phyloP scores from a whole-genome alignment of 306 rosid species.

The Abrus pulchellus region DNA sequence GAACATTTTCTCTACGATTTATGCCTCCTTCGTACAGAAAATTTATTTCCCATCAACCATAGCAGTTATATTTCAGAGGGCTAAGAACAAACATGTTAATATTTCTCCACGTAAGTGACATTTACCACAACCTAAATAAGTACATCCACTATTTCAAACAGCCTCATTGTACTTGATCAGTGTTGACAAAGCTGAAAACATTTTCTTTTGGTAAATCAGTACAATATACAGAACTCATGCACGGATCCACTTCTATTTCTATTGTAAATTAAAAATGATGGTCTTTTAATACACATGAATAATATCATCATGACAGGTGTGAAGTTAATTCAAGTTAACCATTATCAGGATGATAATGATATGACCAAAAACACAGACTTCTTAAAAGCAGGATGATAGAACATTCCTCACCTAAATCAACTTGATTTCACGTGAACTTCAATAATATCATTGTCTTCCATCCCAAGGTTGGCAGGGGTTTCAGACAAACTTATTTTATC shows the following conservation, averaged over 20 bases:
- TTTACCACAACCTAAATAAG: constrained; percentile 28
- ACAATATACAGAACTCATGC: constrained; percentile 7
- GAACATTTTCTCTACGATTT: constrained; percentile 2
- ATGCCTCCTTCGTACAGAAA: constrained; percentile 4
- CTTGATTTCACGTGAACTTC: constrained; percentile 76
- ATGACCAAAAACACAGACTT: neutral
- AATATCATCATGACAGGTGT: neutral
- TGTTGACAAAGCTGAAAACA: constrained; percentile 16
- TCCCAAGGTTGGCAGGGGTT: constrained; percentile 77
- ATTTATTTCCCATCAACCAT: constrained; percentile 23
- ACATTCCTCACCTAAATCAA: constrained; percentile 58
- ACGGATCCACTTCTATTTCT: constrained; percentile 13
- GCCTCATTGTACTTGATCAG: constrained; percentile 14
- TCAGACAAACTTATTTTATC: constrained; percentile 71
- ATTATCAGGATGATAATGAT: constrained; percentile 21
- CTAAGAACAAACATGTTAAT: constrained; percentile 19
- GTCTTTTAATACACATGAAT: neutral
- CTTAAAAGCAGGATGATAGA: constrained; percentile 24
- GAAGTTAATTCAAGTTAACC: constrained; percentile 8
- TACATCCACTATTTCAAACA: constrained; percentile 10
- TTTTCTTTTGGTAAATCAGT: constrained; percentile 13
- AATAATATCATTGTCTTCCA: constrained; percentile 89
- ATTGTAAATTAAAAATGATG: neutral
- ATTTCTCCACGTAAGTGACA: constrained; percentile 7
- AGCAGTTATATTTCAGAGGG: constrained; percentile 16